phyloP scores from a whole-genome alignment of 495 filamentous ascomycete species.

The Penicillium silybi region DNA sequence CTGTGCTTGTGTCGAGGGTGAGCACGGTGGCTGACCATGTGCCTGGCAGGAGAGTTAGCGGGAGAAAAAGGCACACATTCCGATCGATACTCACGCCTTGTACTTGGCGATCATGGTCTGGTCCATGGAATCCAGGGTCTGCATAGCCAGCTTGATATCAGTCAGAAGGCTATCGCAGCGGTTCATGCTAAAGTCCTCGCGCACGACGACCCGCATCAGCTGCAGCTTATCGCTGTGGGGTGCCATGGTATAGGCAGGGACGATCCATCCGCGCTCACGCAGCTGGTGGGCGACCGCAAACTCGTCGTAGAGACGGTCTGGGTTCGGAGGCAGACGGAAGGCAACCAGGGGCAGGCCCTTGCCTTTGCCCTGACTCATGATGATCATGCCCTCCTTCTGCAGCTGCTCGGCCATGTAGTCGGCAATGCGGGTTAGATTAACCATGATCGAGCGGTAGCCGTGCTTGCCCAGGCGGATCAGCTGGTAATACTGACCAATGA shows the following conservation, averaged over 20 bases:
- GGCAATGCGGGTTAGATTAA: conserved; percentile 75
- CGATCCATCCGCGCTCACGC: conserved; percentile 79
- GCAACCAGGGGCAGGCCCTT: conserved; percentile 81
- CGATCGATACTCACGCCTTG: conserved; percentile 47
- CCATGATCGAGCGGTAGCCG: conserved; percentile 84
- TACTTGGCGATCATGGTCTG: conserved; percentile 60
- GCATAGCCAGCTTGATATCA: conserved; percentile 68
- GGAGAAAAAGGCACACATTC: not conserved
- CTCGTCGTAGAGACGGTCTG: conserved; percentile 71
- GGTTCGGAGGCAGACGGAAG: conserved; percentile 62
- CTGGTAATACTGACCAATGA: conserved; percentile 96
- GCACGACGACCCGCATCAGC: conserved; percentile 83
- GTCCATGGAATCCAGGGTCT: conserved; percentile 70
- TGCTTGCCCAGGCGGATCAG: conserved; percentile 87
- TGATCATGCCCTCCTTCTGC: conserved; percentile 70
- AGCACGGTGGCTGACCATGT: conserved; percentile 53
- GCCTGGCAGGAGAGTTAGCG: conserved; percentile 25
- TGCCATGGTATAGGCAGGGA: conserved; percentile 94
- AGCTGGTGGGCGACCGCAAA: conserved; percentile 78
- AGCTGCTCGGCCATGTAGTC: conserved; percentile 73
- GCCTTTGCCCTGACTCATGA: conserved; percentile 74
- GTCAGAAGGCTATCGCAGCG: conserved; percentile 68
- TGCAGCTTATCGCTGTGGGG: conserved; percentile 73
- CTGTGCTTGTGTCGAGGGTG: conserved; percentile 54
- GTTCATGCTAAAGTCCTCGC: conserved; percentile 79